A percentile compares a stretch with the other conserved stretches of the same genome.
phyloP scores from a whole-genome alignment of 768 basidiomycete species.

The Phaffia australis region DNA sequence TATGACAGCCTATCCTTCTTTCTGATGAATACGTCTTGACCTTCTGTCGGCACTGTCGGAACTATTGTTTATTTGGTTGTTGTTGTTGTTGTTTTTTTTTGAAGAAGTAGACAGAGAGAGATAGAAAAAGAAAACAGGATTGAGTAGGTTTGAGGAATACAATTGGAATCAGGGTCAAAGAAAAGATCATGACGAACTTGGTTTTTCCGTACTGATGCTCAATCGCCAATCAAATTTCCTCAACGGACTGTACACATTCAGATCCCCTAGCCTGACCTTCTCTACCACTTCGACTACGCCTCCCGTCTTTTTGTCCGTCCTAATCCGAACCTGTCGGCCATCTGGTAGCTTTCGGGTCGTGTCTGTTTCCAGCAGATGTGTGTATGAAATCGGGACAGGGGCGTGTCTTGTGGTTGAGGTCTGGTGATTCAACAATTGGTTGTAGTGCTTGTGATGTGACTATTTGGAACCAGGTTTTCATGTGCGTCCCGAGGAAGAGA shows the following conservation, averaged over 20 bases:
- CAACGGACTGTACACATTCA: conserved; percentile 79
- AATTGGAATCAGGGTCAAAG: neutral
- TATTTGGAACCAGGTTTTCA: conserved; percentile 33
- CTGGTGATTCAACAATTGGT: conserved; percentile 66
- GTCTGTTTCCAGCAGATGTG: conserved; percentile 67
- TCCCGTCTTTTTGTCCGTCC: conserved; percentile 63
- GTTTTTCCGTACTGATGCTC: conserved; percentile 82
- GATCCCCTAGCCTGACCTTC: conserved; percentile 72
- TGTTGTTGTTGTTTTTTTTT: too few relatives aligned
- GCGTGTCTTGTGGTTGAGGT: conserved; percentile 48
- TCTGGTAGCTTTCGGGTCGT: conserved; percentile 38
- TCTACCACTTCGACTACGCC: conserved; percentile 58
- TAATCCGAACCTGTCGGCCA: conserved; percentile 65
- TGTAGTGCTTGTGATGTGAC: conserved; percentile 80
- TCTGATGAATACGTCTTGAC: conserved; percentile 31
- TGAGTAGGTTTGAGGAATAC: too few relatives aligned
- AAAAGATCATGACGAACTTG: conserved; percentile 47
- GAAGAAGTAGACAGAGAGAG: neutral
- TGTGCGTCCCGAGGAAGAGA: neutral
- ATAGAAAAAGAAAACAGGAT: neutral
- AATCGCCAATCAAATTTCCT: conserved; percentile 80
- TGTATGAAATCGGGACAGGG: conserved; percentile 55
- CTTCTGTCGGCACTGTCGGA: neutral
- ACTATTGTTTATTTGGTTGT: too few relatives aligned
- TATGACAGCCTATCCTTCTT: conserved; percentile 89